These are phyloP conservation scores for Jimgerdemannia lactiflua DNA, from an alignment of 192 early-diverging fungal species.

Conservation along the genomic window DNA sequence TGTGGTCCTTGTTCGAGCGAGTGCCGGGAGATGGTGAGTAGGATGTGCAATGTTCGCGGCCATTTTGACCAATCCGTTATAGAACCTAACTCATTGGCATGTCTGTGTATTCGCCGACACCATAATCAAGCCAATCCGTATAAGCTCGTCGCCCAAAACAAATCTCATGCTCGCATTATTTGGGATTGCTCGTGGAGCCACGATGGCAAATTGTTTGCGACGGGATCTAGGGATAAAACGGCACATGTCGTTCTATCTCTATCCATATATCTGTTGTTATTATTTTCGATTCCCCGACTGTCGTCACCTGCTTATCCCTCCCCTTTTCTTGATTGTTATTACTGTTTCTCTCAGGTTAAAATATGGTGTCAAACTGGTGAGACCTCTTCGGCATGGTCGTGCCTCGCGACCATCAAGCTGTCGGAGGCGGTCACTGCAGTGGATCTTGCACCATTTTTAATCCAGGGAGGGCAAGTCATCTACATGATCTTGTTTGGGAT, in stretches of 20 bases:
- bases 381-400: slow-evolving; percentile 27
- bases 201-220: slow-evolving; percentile 81
- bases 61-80: background rate
- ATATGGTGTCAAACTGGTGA: slow-evolving; percentile 56
- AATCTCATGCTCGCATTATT: slow-evolving; percentile 91
- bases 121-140: slow-evolving; percentile 38
- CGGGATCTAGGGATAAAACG: slow-evolving; percentile 91
- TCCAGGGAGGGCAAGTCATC: slow-evolving; percentile 28
- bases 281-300: too few species aligned
- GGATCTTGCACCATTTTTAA: slow-evolving; percentile 61
- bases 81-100: background rate
- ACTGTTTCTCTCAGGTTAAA: slow-evolving; percentile 46
- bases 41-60: too few species aligned
- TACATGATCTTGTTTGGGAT: background rate
- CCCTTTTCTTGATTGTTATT: too few species aligned
- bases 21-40: slow-evolving; percentile 32
- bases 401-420: slow-evolving; percentile 66
- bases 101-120: too few species aligned
- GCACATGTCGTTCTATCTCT: slow-evolving; percentile 24
- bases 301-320: too few species aligned
- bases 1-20: slow-evolving; percentile 78
- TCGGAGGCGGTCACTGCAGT: slow-evolving; percentile 82
- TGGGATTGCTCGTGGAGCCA: slow-evolving; percentile 87
- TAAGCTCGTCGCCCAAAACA: slow-evolving; percentile 52
- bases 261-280: background rate